These are phyloP conservation scores for Leptomonas seymouri DNA, from an alignment of 208 protist genomes.

Conservation along the genomic window DNA sequence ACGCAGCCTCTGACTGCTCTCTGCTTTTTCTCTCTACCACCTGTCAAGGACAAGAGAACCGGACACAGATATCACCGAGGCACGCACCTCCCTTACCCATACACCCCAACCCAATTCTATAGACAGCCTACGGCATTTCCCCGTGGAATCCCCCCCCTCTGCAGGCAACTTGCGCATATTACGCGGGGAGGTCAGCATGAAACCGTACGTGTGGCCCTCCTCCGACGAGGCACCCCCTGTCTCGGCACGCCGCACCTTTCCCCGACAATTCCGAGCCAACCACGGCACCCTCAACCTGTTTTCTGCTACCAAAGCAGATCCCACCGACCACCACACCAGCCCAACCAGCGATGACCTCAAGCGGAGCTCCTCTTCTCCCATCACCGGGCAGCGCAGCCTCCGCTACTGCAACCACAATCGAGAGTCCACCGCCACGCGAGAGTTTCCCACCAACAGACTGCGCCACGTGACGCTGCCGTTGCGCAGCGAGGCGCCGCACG, in stretches of 20 bases:
- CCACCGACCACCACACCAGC: not conserved
- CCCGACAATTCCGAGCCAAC: constrained; percentile 28
- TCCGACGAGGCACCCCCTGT: constrained; percentile 26
- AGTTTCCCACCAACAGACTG: constrained; percentile 57
- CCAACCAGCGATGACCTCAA: not conserved
- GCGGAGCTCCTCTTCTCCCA: constrained; percentile 8
- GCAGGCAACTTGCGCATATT: too few species aligned
- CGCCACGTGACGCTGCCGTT: constrained; percentile 43
- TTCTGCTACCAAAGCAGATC: not conserved
- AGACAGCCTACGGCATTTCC: too few species aligned
- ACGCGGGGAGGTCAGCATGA: too few species aligned
- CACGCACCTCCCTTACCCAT: too few species aligned
- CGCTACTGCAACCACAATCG: constrained; percentile 43
- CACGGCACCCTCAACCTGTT: constrained; percentile 57
- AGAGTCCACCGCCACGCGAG: constrained; percentile 55
- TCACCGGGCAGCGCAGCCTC: constrained; percentile 20
- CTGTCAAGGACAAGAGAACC: not conserved
- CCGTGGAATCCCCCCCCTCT: too few species aligned
- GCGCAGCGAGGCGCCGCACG: constrained; percentile 51
- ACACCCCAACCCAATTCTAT: too few species aligned
- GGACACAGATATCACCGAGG: too few species aligned
- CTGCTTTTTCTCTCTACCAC: too few species aligned
- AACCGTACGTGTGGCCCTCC: constrained; percentile 33
- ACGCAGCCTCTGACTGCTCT: too few species aligned
- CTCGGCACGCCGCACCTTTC: constrained; percentile 28